Conservation (phyloP, 345 rosid species). For the Eucalyptus camaldulensis region DNA sequence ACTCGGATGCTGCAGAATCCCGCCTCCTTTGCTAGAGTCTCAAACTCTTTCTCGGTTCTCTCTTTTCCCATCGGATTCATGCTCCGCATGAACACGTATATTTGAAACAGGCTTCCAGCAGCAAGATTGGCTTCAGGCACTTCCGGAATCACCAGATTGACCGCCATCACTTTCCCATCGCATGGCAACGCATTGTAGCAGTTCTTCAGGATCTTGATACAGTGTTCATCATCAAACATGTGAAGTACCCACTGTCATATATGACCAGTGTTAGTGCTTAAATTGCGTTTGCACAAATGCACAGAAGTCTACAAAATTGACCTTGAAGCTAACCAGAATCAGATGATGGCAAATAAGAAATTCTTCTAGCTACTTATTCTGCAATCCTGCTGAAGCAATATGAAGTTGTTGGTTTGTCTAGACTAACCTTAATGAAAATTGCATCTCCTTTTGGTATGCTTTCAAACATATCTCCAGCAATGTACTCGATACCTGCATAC, state of each 20-base stretch:
- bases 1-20: constrained; percentile 43
- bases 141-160: constrained; percentile 37
- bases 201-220: constrained; percentile 30
- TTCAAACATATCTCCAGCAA: constrained; percentile 34
- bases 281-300: neutral
- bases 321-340: neutral
- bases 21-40: constrained; percentile 26
- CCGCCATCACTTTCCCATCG: constrained; percentile 29
- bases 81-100: constrained; percentile 17
- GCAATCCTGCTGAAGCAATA: neutral
- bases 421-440: constrained; percentile 57
- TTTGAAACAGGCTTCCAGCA: constrained; percentile 16
- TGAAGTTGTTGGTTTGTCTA: neutral
- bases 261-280: neutral
- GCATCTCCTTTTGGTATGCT: constrained; percentile 55
- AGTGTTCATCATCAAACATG: constrained; percentile 18
- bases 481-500: constrained; percentile 18
- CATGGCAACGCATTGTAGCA: constrained; percentile 28
- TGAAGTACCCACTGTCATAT: constrained; percentile 36
- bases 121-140: constrained; percentile 9
- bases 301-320: neutral
- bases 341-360: neutral
- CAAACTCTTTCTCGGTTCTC: constrained; percentile 24
- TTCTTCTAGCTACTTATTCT: neutral
- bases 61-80: constrained; percentile 23